Conservation (phyloP, 495 filamentous ascomycete species). For the Penicillium samsonianum region DNA sequence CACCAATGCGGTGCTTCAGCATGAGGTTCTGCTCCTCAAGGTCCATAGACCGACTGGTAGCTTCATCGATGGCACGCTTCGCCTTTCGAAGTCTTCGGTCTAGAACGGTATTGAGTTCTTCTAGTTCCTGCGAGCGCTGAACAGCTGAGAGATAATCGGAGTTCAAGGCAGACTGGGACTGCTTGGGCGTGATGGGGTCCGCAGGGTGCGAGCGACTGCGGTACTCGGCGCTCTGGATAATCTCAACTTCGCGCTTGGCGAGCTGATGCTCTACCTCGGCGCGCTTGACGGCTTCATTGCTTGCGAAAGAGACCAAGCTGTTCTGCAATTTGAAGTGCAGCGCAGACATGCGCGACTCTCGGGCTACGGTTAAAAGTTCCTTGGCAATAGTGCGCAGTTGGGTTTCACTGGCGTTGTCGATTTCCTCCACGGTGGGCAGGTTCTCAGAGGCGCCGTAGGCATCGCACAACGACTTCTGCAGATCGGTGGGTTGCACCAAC, state of each 20-base stretch:
- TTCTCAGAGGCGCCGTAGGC: constrained; percentile 52
- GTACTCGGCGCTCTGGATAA: constrained; percentile 64
- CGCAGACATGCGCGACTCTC: constrained; percentile 74
- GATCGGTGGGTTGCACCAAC: constrained; percentile 58
- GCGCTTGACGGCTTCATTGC: constrained; percentile 79
- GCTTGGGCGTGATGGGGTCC: constrained; percentile 33
- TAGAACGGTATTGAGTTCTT: constrained; percentile 63
- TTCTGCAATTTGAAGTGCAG: constrained; percentile 94
- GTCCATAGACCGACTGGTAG: constrained; percentile 45
- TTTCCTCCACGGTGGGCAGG: constrained; percentile 62
- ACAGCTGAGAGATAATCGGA: constrained; percentile 46
- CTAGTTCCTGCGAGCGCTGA: constrained; percentile 57
- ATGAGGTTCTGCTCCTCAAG: constrained; percentile 71
- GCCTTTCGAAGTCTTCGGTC: constrained; percentile 67
- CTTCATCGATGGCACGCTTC: constrained; percentile 75
- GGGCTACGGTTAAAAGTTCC: constrained; percentile 51
- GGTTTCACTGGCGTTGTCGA: constrained; percentile 59
- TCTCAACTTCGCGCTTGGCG: constrained; percentile 85
- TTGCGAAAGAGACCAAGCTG: constrained; percentile 82
- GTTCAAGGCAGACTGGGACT: constrained; percentile 31
- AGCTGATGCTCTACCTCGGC: constrained; percentile 93
- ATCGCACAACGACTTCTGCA: constrained; percentile 56
- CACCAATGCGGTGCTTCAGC: constrained; percentile 77
- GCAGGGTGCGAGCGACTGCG: constrained; percentile 42
- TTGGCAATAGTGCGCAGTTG: constrained; percentile 63